Evolutionary conservation across 768 basidiomycete species (phyloP).

Genomic region (Tricholoma furcatifolium): DNA sequence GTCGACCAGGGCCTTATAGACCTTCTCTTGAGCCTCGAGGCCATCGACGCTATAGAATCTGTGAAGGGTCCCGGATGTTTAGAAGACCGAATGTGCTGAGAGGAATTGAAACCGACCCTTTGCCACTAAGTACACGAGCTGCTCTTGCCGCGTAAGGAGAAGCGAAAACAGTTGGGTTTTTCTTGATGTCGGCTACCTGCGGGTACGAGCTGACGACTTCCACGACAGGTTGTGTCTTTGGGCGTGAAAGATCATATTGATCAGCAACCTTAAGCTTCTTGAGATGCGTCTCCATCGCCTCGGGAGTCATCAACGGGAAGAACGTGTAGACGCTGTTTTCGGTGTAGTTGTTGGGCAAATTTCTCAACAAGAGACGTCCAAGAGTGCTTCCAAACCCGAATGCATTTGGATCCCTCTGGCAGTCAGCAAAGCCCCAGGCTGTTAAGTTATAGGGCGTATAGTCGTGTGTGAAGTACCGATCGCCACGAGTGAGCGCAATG

Average conservation of each 20-base stretch:
- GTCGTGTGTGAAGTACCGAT: constrained; percentile 80
- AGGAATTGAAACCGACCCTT: constrained; percentile 45
- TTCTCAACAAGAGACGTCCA: constrained; percentile 71
- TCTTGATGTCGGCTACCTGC: constrained; percentile 53
- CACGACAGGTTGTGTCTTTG: constrained; percentile 27
- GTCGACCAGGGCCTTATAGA: constrained; percentile 46
- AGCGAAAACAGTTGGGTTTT: constrained; percentile 41
- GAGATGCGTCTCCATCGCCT: constrained; percentile 60
- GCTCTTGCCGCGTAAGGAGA: constrained; percentile 50
- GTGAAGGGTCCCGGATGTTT: neutral
- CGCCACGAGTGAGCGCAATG: constrained; percentile 83
- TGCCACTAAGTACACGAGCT: constrained; percentile 51
- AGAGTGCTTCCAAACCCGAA: constrained; percentile 78
- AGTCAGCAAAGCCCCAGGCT: constrained; percentile 82
- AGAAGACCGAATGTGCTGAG: constrained; percentile 10
- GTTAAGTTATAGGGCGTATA: constrained; percentile 81
- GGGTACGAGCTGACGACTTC: constrained; percentile 44
- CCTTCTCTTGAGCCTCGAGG: constrained; percentile 45
- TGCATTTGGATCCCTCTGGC: constrained; percentile 68
- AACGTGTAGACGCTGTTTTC: constrained; percentile 76
- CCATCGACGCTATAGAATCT: constrained; percentile 71
- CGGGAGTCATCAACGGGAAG: constrained; percentile 87
- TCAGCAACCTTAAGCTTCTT: constrained; percentile 51
- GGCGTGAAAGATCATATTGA: constrained; percentile 56
- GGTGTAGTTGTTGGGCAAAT: constrained; percentile 66